These are phyloP conservation scores for Monascus purpureus DNA, from an alignment of 495 filamentous ascomycete species.

Conservation along the genomic window DNA sequence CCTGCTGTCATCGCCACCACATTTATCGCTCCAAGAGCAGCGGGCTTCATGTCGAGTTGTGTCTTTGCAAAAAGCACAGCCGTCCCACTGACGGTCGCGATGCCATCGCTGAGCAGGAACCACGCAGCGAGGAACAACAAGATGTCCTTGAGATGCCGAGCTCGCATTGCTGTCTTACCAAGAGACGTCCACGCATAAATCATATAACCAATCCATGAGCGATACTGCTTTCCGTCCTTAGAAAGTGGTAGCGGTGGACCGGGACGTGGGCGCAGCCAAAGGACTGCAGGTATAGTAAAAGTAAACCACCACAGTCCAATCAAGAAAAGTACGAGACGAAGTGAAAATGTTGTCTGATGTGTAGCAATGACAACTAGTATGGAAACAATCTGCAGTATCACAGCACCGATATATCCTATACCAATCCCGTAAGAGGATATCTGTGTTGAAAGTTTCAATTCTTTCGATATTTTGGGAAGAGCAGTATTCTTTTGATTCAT, in stretches of 20 bases:
- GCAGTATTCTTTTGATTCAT: too few species aligned
- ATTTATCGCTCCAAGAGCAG: slow-evolving; percentile 82
- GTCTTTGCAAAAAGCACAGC: slow-evolving; percentile 95
- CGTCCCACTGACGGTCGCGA: slow-evolving; percentile 89
- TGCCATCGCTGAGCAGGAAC: slow-evolving; percentile 88
- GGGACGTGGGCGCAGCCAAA: slow-evolving; percentile 84
- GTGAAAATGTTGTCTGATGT: slow-evolving; percentile 60
- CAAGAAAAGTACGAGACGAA: slow-evolving; percentile 71
- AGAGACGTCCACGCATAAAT: slow-evolving; percentile 74
- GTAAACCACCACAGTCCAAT: slow-evolving; percentile 91
- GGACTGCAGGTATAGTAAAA: slow-evolving; percentile 77
- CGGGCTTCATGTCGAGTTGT: slow-evolving; percentile 73
- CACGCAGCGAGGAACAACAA: slow-evolving; percentile 79
- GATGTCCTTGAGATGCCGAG: slow-evolving; percentile 70
- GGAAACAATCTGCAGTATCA: slow-evolving; percentile 63
- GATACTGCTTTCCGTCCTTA: slow-evolving; percentile 20
- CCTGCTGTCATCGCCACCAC: slow-evolving; percentile 77
- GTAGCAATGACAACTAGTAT: slow-evolving; percentile 57
- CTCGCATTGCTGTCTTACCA: slow-evolving; percentile 62
- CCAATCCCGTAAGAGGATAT: slow-evolving; percentile 87
- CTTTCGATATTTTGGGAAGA: slow-evolving; percentile 33
- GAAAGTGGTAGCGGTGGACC: slow-evolving; percentile 55
- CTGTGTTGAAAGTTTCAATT: slow-evolving; percentile 61
- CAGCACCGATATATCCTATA: slow-evolving; percentile 73
- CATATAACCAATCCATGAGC: slow-evolving; percentile 50